Percentiles rank a stretch among this genome's conserved stretches.
phyloP scores from a whole-genome alignment of 805 yeast species.

The Metschnikowia drakensbergensis region DNA sequence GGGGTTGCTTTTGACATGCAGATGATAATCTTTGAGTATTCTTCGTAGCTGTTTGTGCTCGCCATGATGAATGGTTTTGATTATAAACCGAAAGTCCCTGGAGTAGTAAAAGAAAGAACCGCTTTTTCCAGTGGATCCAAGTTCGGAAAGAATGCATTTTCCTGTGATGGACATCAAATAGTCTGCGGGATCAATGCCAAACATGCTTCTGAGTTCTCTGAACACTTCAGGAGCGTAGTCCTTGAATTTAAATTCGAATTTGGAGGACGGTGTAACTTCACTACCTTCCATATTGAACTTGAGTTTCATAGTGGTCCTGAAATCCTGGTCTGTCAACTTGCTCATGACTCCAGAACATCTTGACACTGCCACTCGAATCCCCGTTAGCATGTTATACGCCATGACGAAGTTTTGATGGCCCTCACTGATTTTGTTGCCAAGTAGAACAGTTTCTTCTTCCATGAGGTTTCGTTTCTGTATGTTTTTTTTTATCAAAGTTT shows the following conservation, averaged over 20 bases:
- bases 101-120: slow-evolving; percentile 96
- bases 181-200: slow-evolving; percentile 94
- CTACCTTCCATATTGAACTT: slow-evolving; percentile 86
- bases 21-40: slow-evolving; percentile 70
- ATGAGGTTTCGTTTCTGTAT: slow-evolving; percentile 36
- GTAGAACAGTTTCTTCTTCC: slow-evolving; percentile 57
- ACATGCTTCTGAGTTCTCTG: slow-evolving; percentile 71
- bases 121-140: slow-evolving; percentile 94
- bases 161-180: slow-evolving; percentile 89
- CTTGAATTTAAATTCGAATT: slow-evolving; percentile 93
- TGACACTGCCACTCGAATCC: slow-evolving; percentile 92
- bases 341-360: slow-evolving; percentile 84
- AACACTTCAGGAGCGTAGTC: slow-evolving; percentile 95
- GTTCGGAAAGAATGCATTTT: slow-evolving; percentile 83
- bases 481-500: slow-evolving; percentile 43
- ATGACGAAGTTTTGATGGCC: slow-evolving; percentile 91
- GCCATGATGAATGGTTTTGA: slow-evolving; percentile 90
- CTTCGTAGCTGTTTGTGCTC: slow-evolving; percentile 83
- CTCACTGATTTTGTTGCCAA: slow-evolving; percentile 82
- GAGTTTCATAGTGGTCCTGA: slow-evolving; percentile 66
- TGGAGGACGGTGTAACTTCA: slow-evolving; percentile 87
- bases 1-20: slow-evolving; percentile 79
- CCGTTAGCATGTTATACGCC: slow-evolving; percentile 97
- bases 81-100: slow-evolving; percentile 87
- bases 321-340: slow-evolving; percentile 67